Evolutionary conservation across 2,329 filamentous ascomycete species (phyloP), one percentile per base, ranked within the genome.

Genomic region (Ophiosphaerella narmari): DNA sequence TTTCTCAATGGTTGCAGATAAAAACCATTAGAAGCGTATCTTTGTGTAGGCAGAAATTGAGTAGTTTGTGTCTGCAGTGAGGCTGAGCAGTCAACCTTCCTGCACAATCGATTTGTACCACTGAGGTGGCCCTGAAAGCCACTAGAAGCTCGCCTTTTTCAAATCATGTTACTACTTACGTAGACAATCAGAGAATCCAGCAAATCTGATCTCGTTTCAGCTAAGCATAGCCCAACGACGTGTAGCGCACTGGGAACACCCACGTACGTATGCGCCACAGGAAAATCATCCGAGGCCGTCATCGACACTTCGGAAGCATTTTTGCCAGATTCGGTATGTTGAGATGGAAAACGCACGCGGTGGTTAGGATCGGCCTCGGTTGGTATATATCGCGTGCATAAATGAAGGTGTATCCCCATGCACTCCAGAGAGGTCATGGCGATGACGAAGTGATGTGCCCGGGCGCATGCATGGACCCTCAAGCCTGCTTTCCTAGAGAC

Each of bases 271-370:
- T 32, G 44, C 59, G 57, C 62, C 54, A 61, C 55, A 34, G 52
- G 59, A 49, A 59, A 62, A 66, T 66, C 60, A 59, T 55, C 56
- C 60, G 58, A 56, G 60, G 51, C 53, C 38, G 50, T 13, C 48
- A 59, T 65, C 57, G 39, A 65, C 47, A 49, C 52, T 54, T 61
- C 50, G 49, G 34, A 24, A 13, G 29, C 16, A 14, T 26, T 54
- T n/a, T 52, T 66, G 44, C 62, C 60, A 14, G 6, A 63, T 54
- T 26, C 23, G 54, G 63, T 37, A 66, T 40, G 41, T 65, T 65
- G 51, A 45, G 40, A 50, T 40, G 13, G 35, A 18, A 26, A 41
- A 43, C n/a, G 21, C 33, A 37, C 16, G 41, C 35, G 40, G 33
- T 36, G 13, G 54, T 48, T 13, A 41, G 40, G 41, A 48, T 48